A percentile compares a stretch with the other conserved stretches of the same genome.
Conservation (phyloP, 352 stramenopile genomes). For the Phytophthora multivora region DNA sequence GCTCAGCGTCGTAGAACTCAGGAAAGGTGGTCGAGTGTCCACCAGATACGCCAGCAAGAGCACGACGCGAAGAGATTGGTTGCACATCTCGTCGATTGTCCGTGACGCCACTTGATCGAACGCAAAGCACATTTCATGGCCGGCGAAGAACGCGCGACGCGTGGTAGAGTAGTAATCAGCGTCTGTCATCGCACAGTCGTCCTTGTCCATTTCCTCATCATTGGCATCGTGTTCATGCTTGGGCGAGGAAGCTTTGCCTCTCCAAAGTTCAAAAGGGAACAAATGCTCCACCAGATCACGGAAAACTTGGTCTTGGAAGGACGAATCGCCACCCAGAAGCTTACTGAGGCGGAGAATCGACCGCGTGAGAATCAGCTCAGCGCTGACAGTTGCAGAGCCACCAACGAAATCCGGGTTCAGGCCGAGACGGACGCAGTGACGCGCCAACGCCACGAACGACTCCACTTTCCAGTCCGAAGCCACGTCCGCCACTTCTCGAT, state of each 20-base stretch:
- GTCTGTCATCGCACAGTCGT: conserved; percentile 24
- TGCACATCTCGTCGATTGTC: conserved; percentile 71
- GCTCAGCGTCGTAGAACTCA: conserved; percentile 46
- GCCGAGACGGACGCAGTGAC: conserved; percentile 62
- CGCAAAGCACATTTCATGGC: conserved; percentile 60
- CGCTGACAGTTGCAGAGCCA: conserved; percentile 8
- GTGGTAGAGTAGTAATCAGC: conserved; percentile 44
- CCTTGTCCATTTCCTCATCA: conserved; percentile 37
- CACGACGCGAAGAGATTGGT: conserved; percentile 63
- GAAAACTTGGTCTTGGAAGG: conserved; percentile 64
- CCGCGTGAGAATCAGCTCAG: conserved; percentile 57
- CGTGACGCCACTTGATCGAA: conserved; percentile 63
- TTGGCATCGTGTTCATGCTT: conserved; percentile 21
- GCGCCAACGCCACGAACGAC: conserved; percentile 68
- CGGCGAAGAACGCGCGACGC: conserved; percentile 43
- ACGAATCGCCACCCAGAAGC: conserved; percentile 45
- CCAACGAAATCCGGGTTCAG: conserved; percentile 27
- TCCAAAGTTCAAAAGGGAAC: conserved; percentile 51
- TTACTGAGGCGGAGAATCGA: conserved; percentile 66
- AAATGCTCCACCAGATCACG: conserved; percentile 61
- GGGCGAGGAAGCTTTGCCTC: conserved; percentile 29
- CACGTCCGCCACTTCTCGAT: conserved; percentile 65
- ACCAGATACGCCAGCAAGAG: conserved; percentile 69
- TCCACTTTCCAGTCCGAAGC: conserved; percentile 67
- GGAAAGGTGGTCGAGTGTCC: conserved; percentile 59